Base-by-base conservation (phyloP, 495 filamentous ascomycete genomes). In the Penicillium bovifimosum region DNA sequence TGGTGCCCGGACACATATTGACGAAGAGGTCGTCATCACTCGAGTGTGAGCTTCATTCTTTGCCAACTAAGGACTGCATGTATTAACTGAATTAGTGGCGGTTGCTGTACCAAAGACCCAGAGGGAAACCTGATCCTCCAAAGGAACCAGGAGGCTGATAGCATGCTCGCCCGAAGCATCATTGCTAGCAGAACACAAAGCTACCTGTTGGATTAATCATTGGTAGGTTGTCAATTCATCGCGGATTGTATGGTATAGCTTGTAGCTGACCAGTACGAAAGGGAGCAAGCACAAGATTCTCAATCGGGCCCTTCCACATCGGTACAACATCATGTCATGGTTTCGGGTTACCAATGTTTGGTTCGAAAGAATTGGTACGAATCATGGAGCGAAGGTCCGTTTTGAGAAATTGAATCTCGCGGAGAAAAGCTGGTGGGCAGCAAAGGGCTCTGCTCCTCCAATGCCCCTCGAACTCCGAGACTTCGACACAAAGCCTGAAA, bases 301-400 rank as follows among this genome's bases (percentile, higher is more conserved):
- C n/a, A 73, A 75, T 0, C 74, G 76, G 7, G 67, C 73, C 16
- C 65, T 87, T 5, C 81, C 82, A 0, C 76, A 88, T 60, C 72
- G 76, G 0, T 95, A 86, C 56, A 82, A 80, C 43, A 82, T 93
- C 1, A 76, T 92, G 40, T 87, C 68, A n/a, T 85, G 74, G 60
- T 95, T 91, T 61, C 80, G 83, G 27, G 68, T 89, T 14, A 87
- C 85, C 0, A 69, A 86, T 31, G 68, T 90, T 1, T 96, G 90
- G 90, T 70, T 61, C 11, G 89, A 96, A 58, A 78, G 72, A 41
- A 58, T 65, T 4, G 61, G 71, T 1, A 50, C 65, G 0, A 70
- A 76, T 14, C 74, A 62, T 0, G 63, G 76, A 0, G 76, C 77
- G 54, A 83, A 78, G 56, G 74, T 86, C 13, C 79, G 90, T 5